Evolutionary conservation across 441 rosid genomes (phyloP).

Genomic region (Francoa sonchifolia): DNA sequence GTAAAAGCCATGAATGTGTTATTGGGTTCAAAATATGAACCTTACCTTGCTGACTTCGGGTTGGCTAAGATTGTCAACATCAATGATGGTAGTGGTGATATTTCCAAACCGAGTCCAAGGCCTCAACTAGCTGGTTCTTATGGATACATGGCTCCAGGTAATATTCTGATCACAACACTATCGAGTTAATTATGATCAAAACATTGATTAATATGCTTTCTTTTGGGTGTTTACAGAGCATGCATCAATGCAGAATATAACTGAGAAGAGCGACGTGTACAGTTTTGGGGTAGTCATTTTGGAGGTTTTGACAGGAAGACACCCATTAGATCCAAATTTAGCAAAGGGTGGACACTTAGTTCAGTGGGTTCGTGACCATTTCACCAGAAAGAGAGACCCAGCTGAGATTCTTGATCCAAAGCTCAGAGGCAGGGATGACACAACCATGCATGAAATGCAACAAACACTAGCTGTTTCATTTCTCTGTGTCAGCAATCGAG

Average conservation of each 20-base stretch:
- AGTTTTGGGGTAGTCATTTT: constrained; percentile 73
- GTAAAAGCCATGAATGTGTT: constrained; percentile 89
- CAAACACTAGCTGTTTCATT: constrained; percentile 82
- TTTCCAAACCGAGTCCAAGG: constrained; percentile 36
- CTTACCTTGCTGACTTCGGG: constrained; percentile 86
- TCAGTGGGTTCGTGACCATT: constrained; percentile 77
- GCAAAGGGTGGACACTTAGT: constrained; percentile 69
- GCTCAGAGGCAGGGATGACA: constrained; percentile 72
- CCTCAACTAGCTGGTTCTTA: constrained; percentile 85
- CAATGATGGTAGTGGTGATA: constrained; percentile 14
- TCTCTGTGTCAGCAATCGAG: constrained; percentile 51
- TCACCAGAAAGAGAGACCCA: constrained; percentile 46
- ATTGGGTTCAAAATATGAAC: constrained; percentile 49
- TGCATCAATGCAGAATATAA: constrained; percentile 59
- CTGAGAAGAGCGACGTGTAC: constrained; percentile 82
- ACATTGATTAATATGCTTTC: neutral
- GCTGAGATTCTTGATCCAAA: constrained; percentile 56
- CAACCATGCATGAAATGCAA: constrained; percentile 79
- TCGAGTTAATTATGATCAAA: neutral
- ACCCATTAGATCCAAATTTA: constrained; percentile 77
- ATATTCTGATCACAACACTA: neutral
- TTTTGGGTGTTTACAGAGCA: constrained; percentile 39
- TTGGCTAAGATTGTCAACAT: constrained; percentile 43
- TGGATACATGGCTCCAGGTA: constrained; percentile 98
- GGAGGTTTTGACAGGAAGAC: constrained; percentile 80